Conservation (phyloP, 306 rosid genomes). For the Alnus rubra region DNA sequence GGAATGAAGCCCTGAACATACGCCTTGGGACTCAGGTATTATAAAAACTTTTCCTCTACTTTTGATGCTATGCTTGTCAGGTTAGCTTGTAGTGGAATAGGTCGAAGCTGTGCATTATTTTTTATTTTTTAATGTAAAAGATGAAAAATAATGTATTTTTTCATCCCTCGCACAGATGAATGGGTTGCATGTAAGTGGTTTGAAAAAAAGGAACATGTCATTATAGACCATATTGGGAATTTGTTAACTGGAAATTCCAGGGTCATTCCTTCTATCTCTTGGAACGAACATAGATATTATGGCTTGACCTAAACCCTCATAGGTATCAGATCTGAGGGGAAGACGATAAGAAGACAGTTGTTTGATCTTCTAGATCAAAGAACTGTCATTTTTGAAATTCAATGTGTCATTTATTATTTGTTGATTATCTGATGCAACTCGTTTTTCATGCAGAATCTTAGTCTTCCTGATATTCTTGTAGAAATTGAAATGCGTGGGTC, state of each 20-base stretch:
- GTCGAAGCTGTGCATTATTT: neutral
- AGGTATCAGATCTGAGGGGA: neutral
- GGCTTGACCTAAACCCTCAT: neutral
- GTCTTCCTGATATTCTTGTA: slow-evolving; percentile 76
- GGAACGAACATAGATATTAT: neutral
- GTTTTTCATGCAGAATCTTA: slow-evolving; percentile 63
- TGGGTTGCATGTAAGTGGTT: neutral
- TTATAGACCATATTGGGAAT: neutral
- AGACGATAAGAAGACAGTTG: neutral
- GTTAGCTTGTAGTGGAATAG: slow-evolving; percentile 11
- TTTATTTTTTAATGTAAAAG: neutral
- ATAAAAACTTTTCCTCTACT: slow-evolving; percentile 18
- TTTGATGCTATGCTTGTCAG: slow-evolving; percentile 3
- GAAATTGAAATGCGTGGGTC: slow-evolving; percentile 87
- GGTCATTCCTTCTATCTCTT: neutral
- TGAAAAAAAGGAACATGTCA: neutral
- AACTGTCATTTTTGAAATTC: neutral
- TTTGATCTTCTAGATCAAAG: neutral
- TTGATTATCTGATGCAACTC: neutral
- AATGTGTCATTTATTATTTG: neutral
- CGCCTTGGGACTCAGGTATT: slow-evolving; percentile 83
- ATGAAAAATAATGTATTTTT: slow-evolving; percentile 5
- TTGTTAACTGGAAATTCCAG: neutral
- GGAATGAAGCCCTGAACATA: slow-evolving; percentile 98
- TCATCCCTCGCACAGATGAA: slow-evolving; percentile 22